These are phyloP conservation scores for Cercospora sesami DNA, from an alignment of 2,329 filamentous ascomycete species.

Conservation along the genomic window DNA sequence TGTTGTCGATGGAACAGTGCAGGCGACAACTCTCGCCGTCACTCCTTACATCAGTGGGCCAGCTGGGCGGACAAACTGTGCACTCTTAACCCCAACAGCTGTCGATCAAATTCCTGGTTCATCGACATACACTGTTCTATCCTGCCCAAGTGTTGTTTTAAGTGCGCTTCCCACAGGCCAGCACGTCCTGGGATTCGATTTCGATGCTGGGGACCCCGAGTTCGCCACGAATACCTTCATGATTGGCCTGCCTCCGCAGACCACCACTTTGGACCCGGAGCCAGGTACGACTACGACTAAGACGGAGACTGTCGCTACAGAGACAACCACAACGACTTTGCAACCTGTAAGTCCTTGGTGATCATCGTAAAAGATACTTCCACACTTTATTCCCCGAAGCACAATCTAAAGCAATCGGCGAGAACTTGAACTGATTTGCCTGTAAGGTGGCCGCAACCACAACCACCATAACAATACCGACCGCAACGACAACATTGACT, in stretches of 20 bases:
- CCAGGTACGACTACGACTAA: background rate
- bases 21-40: background rate
- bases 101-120: background rate
- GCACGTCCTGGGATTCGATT: constrained; percentile 5
- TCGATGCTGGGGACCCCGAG: background rate
- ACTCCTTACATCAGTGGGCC: background rate
- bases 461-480: background rate
- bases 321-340: background rate
- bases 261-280: background rate
- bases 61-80: background rate
- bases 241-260: background rate
- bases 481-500: background rate
- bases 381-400: background rate
- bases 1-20: background rate
- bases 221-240: background rate
- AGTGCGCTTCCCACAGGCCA: constrained; percentile 5
- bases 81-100: background rate
- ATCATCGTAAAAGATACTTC: background rate
- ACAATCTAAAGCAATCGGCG: background rate
- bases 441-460: background rate
- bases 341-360: background rate
- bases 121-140: constrained; percentile 5
- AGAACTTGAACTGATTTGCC: background rate
- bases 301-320: background rate
- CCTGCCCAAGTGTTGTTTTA: background rate